A percentile compares a stretch with the other conserved stretches of the same genome.
Evolutionary conservation across 2,329 filamentous ascomycete species (phyloP).

Genomic region (Truncatella angustata): DNA sequence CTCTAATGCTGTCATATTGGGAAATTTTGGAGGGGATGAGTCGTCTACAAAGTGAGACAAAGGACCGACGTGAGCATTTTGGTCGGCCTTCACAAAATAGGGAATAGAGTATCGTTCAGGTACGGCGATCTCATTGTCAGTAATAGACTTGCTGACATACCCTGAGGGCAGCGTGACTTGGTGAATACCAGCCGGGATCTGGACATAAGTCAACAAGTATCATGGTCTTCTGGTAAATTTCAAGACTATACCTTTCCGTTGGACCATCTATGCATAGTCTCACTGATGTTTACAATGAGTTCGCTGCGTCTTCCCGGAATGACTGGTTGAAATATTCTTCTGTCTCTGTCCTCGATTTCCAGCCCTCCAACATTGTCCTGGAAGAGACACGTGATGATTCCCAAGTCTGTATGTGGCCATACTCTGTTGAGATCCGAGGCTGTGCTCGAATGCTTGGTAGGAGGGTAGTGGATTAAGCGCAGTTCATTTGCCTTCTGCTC

Average conservation of each 20-base stretch:
- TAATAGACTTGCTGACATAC: no score
- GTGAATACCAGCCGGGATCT: conserved; percentile 9
- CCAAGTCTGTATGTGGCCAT: conserved; percentile 12
- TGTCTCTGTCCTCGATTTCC: conserved; percentile 7
- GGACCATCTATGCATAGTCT: conserved; percentile 11
- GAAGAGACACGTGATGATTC: conserved; percentile 9
- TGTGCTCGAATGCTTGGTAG: neutral
- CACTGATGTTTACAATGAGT: conserved; percentile 8
- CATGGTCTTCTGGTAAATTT: no score
- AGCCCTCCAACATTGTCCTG: conserved; percentile 10
- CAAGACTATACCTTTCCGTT: no score
- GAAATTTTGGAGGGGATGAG: no score
- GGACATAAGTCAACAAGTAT: no score
- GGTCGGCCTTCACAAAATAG: conserved; percentile 10
- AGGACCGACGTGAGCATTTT: conserved; percentile 3
- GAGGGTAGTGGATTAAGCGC: conserved; percentile 8
- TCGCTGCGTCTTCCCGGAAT: neutral
- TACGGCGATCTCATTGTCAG: neutral
- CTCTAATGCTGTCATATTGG: no score
- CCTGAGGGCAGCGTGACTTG: conserved; percentile 2
- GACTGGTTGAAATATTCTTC: conserved; percentile 6
- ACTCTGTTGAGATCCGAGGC: conserved; percentile 6
- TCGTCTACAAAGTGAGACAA: conserved; percentile 1
- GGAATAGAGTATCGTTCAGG: conserved; percentile 8
- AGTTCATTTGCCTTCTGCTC: neutral